A percentile compares a stretch with the other conserved stretches of the same genome.
Evolutionary conservation across 1,284 basidiomycete genomes (phyloP).

Genomic region (Cutaneotrichosporon spelunceum): DNA sequence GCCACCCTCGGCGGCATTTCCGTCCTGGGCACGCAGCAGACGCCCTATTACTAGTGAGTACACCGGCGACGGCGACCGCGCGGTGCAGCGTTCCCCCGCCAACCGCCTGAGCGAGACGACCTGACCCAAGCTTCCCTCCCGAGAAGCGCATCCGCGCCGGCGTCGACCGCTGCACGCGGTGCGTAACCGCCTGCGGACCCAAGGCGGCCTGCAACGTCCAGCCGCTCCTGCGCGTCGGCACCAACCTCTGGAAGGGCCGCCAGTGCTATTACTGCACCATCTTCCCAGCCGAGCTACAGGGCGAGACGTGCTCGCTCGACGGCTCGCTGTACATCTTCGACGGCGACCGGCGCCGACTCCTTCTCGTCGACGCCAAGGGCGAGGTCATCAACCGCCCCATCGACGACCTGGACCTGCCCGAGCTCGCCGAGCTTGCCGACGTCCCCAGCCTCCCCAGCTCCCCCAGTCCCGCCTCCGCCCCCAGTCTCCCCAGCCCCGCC

Average conservation of each 20-base stretch:
- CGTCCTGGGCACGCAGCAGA: slow-evolving; percentile 12
- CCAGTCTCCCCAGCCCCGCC: not conserved
- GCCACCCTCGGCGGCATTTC: slow-evolving; percentile 17
- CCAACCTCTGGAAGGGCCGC: slow-evolving; percentile 11
- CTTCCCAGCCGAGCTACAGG: slow-evolving; percentile 12
- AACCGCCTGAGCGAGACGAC: not conserved
- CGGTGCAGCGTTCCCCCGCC: too few species aligned
- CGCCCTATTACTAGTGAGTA: slow-evolving; percentile 18
- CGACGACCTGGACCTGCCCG: slow-evolving; percentile 6
- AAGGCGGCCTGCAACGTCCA: slow-evolving; percentile 17
- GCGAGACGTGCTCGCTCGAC: slow-evolving; percentile 15
- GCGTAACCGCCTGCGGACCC: slow-evolving; percentile 7
- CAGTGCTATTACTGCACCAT: slow-evolving; percentile 17
- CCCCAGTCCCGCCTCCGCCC: not conserved
- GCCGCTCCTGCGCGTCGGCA: slow-evolving; percentile 8
- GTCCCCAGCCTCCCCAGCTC: not conserved
- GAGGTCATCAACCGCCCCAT: slow-evolving; percentile 1
- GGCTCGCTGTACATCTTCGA: slow-evolving; percentile 10
- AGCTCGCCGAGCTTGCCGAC: not conserved
- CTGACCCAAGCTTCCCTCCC: slow-evolving; percentile 13
- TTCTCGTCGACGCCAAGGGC: slow-evolving; percentile 6
- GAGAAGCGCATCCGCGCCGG: slow-evolving; percentile 8
- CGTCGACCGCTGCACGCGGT: slow-evolving; percentile 17
- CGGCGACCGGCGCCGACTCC: slow-evolving; percentile 5
- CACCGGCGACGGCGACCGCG: too few species aligned